Base-by-base conservation (phyloP, 352 stramenopile species). In the Pilasporangium apinafurcum region DNA sequence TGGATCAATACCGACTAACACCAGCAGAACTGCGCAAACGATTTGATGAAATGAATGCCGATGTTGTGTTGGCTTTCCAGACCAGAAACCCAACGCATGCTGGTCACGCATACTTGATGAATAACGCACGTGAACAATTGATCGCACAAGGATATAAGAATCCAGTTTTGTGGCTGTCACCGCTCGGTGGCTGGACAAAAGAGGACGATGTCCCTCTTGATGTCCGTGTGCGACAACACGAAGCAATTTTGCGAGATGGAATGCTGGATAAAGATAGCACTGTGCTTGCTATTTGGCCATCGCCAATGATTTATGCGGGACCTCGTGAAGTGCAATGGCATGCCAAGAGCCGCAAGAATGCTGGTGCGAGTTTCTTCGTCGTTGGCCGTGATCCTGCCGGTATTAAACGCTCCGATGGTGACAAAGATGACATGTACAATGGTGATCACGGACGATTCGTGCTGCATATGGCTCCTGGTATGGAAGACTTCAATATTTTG, bases 311-410 rank as follows among this genome's bases (percentile, higher is more conserved):
- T 37, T 99, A 99, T 67, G 96, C 93, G 21, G 96, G 96, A 10
- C 96, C 96, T 10, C 97, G 95, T 12, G 96, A 99, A 64, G 96
- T 99, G 31, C 85, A 98, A 62, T 99, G 98, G 79, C 96, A 99
- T 68, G 96, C 96, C 37, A 98, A 98, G 74, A 97, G 83, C 47
- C 83, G 96, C 37, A 92, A 96, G 56, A 97, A 92, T 37, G 96
- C 92, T 49, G 96, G 96, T 31, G 96, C 96, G 10, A 97, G 86
- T 33, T 98, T 97, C 68, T 99, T 99, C 59, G 94, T 99, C 9
- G 96, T 98, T 4, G 96, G 96, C 8, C 86, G 96, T 16, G 96
- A 99, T 61, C 95, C 96, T 27, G 96, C 96, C 25, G 96, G 96
- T 18, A 98, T 99, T 82, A 98, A 98, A 71, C 92, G 95, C 41